Evolutionary conservation across 2,329 filamentous ascomycete species (phyloP).

Genomic region (Samsoniella hepiali): DNA sequence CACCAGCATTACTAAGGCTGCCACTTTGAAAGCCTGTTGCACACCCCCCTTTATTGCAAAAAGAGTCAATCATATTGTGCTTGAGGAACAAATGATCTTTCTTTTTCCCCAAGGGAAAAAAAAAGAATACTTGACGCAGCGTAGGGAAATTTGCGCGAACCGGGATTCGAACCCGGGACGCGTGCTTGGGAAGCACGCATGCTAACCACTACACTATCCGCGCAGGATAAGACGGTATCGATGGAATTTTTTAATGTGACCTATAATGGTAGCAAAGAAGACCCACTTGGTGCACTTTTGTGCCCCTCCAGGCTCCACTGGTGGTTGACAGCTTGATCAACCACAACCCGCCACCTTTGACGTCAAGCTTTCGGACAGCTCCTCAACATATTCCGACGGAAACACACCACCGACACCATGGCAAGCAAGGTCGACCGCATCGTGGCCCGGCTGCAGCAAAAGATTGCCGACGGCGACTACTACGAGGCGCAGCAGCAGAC

Average conservation of each 20-base stretch:
- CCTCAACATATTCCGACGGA: no score
- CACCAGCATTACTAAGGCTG: constrained; percentile 15
- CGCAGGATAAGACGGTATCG: constrained; percentile 11
- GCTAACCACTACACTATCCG: constrained; percentile 21
- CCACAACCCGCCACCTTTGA: not conserved
- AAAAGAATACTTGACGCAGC: not conserved
- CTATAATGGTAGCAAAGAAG: not conserved
- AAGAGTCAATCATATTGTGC: no score
- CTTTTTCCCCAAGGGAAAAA: not conserved
- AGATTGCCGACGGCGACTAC: constrained; percentile 86
- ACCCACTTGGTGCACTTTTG: constrained; percentile 10
- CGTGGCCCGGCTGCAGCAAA: constrained; percentile 69
- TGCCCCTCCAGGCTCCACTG: constrained; percentile 11
- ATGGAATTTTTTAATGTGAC: not conserved
- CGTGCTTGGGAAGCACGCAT: constrained; percentile 21
- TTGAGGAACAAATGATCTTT: not conserved
- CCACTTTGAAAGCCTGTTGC: not conserved
- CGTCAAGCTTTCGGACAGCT: not conserved
- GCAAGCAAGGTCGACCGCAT: constrained; percentile 46
- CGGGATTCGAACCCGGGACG: constrained; percentile 21
- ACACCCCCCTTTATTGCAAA: not conserved
- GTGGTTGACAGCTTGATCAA: not conserved
- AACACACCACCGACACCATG: constrained; percentile 27
- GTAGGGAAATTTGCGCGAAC: constrained; percentile 20
- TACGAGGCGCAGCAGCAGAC: constrained; percentile 99